Percentiles rank a stretch among this genome's conserved stretches.
phyloP scores from a whole-genome alignment of 2,329 filamentous ascomycete species.

The Claviceps sp. region DNA sequence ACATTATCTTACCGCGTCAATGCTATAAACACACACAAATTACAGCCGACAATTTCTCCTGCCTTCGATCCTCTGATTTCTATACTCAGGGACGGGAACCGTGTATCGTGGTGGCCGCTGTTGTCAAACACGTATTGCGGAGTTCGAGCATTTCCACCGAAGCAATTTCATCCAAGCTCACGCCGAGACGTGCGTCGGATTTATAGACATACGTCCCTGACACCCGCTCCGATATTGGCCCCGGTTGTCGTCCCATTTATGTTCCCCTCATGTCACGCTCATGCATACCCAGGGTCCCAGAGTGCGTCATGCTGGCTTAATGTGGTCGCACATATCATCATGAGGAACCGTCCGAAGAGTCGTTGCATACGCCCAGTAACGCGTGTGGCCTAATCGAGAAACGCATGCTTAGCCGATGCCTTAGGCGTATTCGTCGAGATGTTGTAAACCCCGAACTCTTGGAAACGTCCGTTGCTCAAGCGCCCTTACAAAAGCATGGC shows the following conservation, averaged over 20 bases:
- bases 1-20: too few species aligned
- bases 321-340: not conserved
- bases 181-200: too few species aligned
- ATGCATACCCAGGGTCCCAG: not conserved
- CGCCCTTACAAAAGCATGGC: not conserved
- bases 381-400: not conserved
- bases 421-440: not conserved
- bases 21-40: too few species aligned
- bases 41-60: not conserved
- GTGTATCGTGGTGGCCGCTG: not conserved
- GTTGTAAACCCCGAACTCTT: not conserved
- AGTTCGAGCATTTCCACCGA: not conserved
- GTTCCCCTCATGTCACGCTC: not conserved
- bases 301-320: not conserved
- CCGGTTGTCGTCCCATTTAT: not conserved
- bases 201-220: not conserved
- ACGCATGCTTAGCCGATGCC: not conserved
- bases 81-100: not conserved
- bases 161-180: too few species aligned
- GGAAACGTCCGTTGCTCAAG: not conserved
- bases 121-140: not conserved
- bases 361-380: not conserved
- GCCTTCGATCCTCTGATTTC: too few species aligned
- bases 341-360: not conserved
- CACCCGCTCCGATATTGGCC: not conserved